Evolutionary conservation across 331 rosid genomes (phyloP), one percentile per base, ranked within the genome.

Genomic region (Stylosanthes scabra): DNA sequence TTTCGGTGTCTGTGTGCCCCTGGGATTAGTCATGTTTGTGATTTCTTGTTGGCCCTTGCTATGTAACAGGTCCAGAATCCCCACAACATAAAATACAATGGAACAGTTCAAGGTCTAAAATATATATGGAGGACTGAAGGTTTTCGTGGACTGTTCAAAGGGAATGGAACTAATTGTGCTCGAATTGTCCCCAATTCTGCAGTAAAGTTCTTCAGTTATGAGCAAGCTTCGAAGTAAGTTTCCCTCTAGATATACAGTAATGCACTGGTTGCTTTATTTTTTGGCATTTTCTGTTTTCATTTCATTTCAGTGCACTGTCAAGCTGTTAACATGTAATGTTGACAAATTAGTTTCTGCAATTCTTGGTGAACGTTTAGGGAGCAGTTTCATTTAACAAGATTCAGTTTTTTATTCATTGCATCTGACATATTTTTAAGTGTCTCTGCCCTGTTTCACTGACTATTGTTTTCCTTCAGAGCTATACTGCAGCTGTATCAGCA

Each of bases 151-250:
- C 73, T 93, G 71, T 88, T 93, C 78, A 93, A 88, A 85, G 98
- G 98, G 80, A 93, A 93, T 70, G 98, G 98, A 52, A 90, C 98
- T 45, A 93, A 93, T 59, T 93, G 98, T 84, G 98, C 95, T 66
- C 95, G 98, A 28, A 93, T 93, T 72, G 90, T 93, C 70, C 98
- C 98, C 29, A 93, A 93, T 74, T 93, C 98, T 64, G 98, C 96
- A 0, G 97, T 93, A 76, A 93, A 93, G 71, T 93, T 93, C 86
- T 93, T 93, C 90, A 88, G 98, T 83, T 93, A 93, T 13, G 98
- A 92, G 85, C 91, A 92, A 81, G 98, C 98, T 77, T 90, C 96
- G 10, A 83, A 84, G 98, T 92, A 88, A 69, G 94, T 72, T 69
- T 68, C 69, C 71, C 68, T 59, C 37, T 59, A 39, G 55, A 13